Evolutionary conservation across 257 asterid species (phyloP).

Genomic region (Solanum corneliomulleri): DNA sequence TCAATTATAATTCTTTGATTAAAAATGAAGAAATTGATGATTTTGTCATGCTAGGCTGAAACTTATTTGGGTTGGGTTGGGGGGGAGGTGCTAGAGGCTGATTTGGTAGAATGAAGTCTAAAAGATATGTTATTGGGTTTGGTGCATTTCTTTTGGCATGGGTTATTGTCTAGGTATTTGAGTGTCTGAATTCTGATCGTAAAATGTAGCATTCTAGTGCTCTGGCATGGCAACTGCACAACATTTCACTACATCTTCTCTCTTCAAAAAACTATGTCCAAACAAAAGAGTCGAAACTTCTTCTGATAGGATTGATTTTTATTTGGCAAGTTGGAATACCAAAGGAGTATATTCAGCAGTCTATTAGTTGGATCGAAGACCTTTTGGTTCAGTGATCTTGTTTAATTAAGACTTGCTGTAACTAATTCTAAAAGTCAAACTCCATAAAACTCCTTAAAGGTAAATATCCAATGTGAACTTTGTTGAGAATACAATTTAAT

Average conservation of each 20-base stretch:
- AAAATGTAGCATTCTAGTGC: not conserved
- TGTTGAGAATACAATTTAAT: too few relatives aligned
- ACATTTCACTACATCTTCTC: not conserved
- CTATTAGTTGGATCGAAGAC: not conserved
- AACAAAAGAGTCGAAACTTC: not conserved
- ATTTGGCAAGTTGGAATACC: not conserved
- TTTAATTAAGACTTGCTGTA: not conserved
- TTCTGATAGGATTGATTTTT: not conserved
- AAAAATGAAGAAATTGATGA: not conserved
- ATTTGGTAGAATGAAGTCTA: not conserved
- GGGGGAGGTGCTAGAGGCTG: not conserved
- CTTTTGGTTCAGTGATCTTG: not conserved
- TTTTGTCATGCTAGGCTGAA: not conserved
- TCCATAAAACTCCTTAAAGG: not conserved
- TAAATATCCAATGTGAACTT: not conserved
- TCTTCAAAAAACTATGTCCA: not conserved
- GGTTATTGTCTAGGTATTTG: not conserved
- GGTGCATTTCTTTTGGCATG: not conserved
- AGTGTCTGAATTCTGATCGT: not conserved
- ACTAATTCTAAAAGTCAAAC: not conserved
- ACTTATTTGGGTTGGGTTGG: not conserved
- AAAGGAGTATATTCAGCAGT: not conserved
- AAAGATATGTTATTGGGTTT: not conserved
- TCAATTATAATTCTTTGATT: not conserved
- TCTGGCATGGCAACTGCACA: not conserved